phyloP scores from a whole-genome alignment of 176 grass and related monocot species.

The Cocos nucifera region DNA sequence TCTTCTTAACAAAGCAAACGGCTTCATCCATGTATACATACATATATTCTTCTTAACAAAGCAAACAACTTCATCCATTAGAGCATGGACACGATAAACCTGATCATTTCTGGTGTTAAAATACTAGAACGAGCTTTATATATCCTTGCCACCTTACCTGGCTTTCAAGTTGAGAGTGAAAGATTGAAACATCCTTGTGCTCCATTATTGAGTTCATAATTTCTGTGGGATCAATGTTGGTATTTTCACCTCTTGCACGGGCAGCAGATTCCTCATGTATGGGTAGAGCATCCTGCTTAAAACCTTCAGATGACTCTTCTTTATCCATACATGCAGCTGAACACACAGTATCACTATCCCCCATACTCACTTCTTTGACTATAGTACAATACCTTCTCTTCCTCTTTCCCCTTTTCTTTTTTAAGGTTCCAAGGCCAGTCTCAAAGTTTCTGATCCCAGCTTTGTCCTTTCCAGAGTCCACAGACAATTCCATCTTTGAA shows the following conservation, averaged over 20 bases:
- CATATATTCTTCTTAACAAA: no score
- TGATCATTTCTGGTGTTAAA: slow-evolving; percentile 5
- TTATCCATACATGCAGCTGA: slow-evolving; percentile 31
- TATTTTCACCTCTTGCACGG: slow-evolving; percentile 9
- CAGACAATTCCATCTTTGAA: slow-evolving; percentile 23
- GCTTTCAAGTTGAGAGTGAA: slow-evolving; percentile 56
- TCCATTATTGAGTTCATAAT: slow-evolving; percentile 54
- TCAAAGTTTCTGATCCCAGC: slow-evolving; percentile 5
- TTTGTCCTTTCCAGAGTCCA: not conserved
- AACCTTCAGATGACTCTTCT: slow-evolving; percentile 35
- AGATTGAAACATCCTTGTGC: slow-evolving; percentile 52
- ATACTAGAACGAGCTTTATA: slow-evolving; percentile 3
- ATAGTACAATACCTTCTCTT: slow-evolving; percentile 24
- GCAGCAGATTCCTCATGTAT: not conserved
- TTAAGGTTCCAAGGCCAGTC: slow-evolving; percentile 43
- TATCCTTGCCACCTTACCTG: slow-evolving; percentile 47
- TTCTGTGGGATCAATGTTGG: slow-evolving; percentile 27
- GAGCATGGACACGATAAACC: no score
- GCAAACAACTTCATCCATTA: no score
- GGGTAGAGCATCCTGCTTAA: not conserved
- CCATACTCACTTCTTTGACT: slow-evolving; percentile 19
- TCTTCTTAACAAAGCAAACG: no score
- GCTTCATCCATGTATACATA: no score
- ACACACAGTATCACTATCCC: slow-evolving; percentile 32
- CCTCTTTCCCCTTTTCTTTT: slow-evolving; percentile 67